phyloP scores from a whole-genome alignment of 2,329 filamentous ascomycete genomes.

The Amauroascus niger region DNA sequence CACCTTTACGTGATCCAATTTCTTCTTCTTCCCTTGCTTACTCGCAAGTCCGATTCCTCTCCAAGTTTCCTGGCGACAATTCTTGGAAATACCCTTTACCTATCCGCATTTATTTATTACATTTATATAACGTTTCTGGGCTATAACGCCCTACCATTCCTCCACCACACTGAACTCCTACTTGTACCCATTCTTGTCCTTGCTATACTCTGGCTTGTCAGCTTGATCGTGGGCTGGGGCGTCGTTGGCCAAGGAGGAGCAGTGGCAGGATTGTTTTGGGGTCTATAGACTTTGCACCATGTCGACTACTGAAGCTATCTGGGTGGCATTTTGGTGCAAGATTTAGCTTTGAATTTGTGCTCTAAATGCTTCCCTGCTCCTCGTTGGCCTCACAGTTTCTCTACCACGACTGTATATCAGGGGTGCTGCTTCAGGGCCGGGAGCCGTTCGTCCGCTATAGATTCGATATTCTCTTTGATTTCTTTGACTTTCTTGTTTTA shows the following conservation, averaged over 20 bases:
- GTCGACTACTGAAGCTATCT: neutral
- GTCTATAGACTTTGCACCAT: conserved; percentile 21
- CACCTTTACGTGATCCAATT: conserved; percentile 60
- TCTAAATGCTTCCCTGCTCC: neutral
- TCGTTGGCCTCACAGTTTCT: neutral
- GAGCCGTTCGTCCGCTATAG: neutral
- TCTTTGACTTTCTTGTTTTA: neutral
- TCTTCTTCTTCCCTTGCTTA: conserved; percentile 52
- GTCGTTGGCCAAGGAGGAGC: conserved; percentile 37
- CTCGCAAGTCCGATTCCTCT: conserved; percentile 38
- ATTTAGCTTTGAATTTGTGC: neutral
- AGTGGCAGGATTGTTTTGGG: conserved; percentile 38
- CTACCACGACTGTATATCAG: neutral
- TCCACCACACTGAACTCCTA: conserved; percentile 57
- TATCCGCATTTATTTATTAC: conserved; percentile 57
- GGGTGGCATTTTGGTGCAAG: neutral
- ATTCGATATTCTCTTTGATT: neutral
- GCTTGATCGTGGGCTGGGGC: conserved; percentile 40
- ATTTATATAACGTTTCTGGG: conserved; percentile 60
- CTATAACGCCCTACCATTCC: conserved; percentile 58
- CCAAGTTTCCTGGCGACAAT: conserved; percentile 42
- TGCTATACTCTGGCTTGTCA: conserved; percentile 49
- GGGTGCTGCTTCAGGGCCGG: neutral
- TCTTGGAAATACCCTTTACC: conserved; percentile 56
- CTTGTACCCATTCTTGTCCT: conserved; percentile 53